Base-by-base conservation (phyloP, 2,329 filamentous ascomycete genomes). In the Mariannaea elegans region DNA sequence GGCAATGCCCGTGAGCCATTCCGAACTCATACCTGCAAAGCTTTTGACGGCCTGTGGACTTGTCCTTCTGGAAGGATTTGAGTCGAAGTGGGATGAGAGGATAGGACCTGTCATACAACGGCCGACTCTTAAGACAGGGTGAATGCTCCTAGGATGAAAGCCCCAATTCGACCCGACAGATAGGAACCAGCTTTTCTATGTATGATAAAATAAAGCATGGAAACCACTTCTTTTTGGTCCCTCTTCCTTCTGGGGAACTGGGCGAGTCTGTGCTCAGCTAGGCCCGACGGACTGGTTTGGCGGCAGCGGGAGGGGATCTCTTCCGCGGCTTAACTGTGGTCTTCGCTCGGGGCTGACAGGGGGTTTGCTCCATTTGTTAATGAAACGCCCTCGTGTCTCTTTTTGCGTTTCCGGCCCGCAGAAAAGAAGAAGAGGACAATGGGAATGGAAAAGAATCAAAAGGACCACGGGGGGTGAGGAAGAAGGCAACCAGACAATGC, bases 1-100 rank as follows among this genome's bases (percentile, higher is more conserved):
- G n/a, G 54, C 61, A 19, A 70, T 59, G 8, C 67, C 67, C 34
- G 38, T 61, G 5, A 69, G 49, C 5, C 49, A 13, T 32, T 24
- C 32, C n/a, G 21, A 29, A 47, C 65, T 32, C 67, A 69, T 70
- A 42, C 2, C 23, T 6, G 19, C 42, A 19, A 38, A 19, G 41
- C n/a, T n/a, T n/a, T n/a, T n/a, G n/a, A n/a, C n/a, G n/a, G n/a
- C n/a, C n/a, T n/a, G n/a, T n/a, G n/a, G n/a, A n/a, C n/a, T n/a
- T n/a, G n/a, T n/a, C n/a, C n/a, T 6, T 7, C 41, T 44, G 41
- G 23, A 27, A 44, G 5, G 21, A 14, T 8, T 19, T n/a, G 21
- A 44, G 23, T n/a, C 19, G 41, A 44, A 27, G 14, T 7, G 41
- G 23, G 41, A 44, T 44, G 41, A 24, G 41, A 21, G 13, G 41